phyloP scores from a whole-genome alignment of 345 rosid species.

The Luvunga scandens region DNA sequence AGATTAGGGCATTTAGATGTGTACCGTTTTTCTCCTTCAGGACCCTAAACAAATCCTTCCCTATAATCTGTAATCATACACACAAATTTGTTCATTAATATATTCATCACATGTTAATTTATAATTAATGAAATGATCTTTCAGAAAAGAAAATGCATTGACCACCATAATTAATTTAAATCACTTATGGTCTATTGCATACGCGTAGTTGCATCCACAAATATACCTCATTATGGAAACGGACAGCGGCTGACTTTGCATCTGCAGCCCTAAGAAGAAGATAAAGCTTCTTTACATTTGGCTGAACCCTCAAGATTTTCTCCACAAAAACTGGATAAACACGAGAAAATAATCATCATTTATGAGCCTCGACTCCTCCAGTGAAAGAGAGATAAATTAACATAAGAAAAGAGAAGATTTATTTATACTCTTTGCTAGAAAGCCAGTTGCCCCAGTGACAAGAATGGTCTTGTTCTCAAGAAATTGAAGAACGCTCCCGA shows the following conservation, averaged over 20 bases:
- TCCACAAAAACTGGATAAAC: constrained; percentile 64
- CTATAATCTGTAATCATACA: constrained; percentile 34
- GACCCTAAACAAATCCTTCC: constrained; percentile 54
- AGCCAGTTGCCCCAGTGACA: constrained; percentile 65
- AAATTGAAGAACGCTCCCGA: constrained; percentile 50
- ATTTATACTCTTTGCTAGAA: constrained; percentile 53
- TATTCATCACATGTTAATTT: not conserved
- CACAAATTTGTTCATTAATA: not conserved
- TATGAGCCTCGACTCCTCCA: not conserved
- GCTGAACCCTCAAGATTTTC: constrained; percentile 77
- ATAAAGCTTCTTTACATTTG: constrained; percentile 72
- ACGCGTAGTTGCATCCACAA: not conserved
- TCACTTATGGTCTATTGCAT: too few relatives aligned
- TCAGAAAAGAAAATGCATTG: not conserved
- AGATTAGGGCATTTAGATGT: constrained; percentile 31
- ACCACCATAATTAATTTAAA: not conserved
- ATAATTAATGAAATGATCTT: not conserved
- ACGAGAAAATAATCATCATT: not conserved
- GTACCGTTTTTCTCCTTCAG: constrained; percentile 40
- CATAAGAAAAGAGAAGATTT: not conserved
- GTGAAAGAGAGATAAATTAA: not conserved
- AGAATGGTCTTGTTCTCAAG: constrained; percentile 54
- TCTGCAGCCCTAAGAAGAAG: constrained; percentile 78
- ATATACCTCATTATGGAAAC: constrained; percentile 67
- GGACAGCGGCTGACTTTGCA: constrained; percentile 56